These are phyloP conservation scores for Rugosomyces carneus DNA, from an alignment of 1,284 basidiomycete genomes.

Conservation along the genomic window DNA sequence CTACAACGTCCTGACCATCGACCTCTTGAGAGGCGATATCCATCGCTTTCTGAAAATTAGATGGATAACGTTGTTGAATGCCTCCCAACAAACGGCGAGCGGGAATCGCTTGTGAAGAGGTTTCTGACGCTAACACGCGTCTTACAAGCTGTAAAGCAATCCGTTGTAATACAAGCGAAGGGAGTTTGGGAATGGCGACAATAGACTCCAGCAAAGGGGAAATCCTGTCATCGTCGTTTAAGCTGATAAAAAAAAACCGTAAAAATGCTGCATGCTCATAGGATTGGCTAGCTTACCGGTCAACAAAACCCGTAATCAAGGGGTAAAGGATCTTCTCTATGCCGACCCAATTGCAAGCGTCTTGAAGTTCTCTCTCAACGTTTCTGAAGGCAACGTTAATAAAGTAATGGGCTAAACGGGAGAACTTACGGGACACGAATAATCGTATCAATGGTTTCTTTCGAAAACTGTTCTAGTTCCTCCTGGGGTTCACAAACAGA, in stretches of 20 bases:
- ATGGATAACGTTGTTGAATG: slow-evolving; percentile 50
- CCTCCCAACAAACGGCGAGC: slow-evolving; percentile 34
- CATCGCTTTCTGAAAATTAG: slow-evolving; percentile 36
- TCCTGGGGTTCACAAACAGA: slow-evolving; percentile 57
- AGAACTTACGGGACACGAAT: slow-evolving; percentile 39
- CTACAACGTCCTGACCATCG: slow-evolving; percentile 34
- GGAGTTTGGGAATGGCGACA: slow-evolving; percentile 34
- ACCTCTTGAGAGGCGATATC: slow-evolving; percentile 33
- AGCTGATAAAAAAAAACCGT: slow-evolving; percentile 24
- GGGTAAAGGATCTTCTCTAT: slow-evolving; percentile 56
- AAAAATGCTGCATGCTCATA: neutral
- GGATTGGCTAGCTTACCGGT: slow-evolving; percentile 30
- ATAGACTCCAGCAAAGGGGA: slow-evolving; percentile 38
- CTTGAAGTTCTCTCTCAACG: slow-evolving; percentile 41
- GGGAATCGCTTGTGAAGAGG: slow-evolving; percentile 13
- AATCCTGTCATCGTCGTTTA: slow-evolving; percentile 38
- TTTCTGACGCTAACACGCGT: slow-evolving; percentile 21
- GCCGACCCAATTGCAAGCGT: slow-evolving; percentile 41
- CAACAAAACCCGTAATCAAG: slow-evolving; percentile 38
- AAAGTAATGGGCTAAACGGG: neutral
- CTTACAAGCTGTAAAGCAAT: slow-evolving; percentile 31
- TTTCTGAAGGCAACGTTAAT: slow-evolving; percentile 30
- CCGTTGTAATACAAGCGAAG: slow-evolving; percentile 31
- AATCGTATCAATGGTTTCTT: slow-evolving; percentile 35
- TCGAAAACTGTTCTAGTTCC: slow-evolving; percentile 39